Percentiles rank a stretch among this genome's conserved stretches.
These are phyloP conservation scores for Aethionema arabicum DNA, from an alignment of 345 rosid species.

Conservation along the genomic window DNA sequence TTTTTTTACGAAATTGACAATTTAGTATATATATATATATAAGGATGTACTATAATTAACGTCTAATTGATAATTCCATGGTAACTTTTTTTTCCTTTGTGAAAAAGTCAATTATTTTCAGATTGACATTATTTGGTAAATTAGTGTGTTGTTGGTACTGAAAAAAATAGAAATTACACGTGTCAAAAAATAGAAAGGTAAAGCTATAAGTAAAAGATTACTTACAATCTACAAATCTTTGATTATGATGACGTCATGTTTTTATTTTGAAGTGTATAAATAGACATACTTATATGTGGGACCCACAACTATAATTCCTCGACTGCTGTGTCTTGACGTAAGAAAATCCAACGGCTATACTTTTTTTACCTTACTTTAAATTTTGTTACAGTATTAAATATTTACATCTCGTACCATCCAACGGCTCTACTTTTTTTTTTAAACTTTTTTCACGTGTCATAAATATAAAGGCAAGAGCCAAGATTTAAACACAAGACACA, in stretches of 20 bases:
- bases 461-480: no score
- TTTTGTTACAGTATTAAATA: no score
- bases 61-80: no score
- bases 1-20: no score
- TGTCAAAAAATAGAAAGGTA: background rate
- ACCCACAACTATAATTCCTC: conserved; percentile 20
- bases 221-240: background rate
- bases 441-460: no score
- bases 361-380: background rate
- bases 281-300: background rate
- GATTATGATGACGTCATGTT: conserved; percentile 20
- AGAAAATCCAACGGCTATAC: conserved; percentile 13
- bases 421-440: no score
- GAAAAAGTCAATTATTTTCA: no score
- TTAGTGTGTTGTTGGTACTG: background rate
- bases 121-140: no score
- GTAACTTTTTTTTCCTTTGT: background rate
- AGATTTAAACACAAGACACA: no score
- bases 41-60: no score
- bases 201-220: background rate
- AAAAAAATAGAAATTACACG: background rate
- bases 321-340: conserved; percentile 18
- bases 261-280: background rate
- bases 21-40: no score
- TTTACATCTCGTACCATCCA: no score